Evolutionary conservation across 306 rosid genomes (phyloP), one percentile per base, ranked within the genome.

Genomic region (Oemleria cerasiformis): DNA sequence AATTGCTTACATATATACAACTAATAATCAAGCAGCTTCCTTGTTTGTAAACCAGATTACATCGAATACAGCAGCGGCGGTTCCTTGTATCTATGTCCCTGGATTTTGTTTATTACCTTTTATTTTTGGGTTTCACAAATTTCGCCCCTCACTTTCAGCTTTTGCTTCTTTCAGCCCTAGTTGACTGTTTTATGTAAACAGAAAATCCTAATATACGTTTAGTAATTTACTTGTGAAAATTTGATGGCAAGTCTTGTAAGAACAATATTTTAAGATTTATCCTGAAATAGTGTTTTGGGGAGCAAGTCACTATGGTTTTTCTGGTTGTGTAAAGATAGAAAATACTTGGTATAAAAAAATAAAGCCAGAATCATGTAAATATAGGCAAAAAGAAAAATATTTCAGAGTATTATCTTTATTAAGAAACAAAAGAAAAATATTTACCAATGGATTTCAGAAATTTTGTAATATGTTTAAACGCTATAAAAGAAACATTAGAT

Each of bases 61-160:
- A 40, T 40, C 17, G 13, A 20, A 30, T 50, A 55, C 65, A 64
- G 73, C 45, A 58, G 47, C 25, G 13, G 45, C 34, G 41, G 45
- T 54, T 13, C 15, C 34, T 54, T 54, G 44, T 63, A 44, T 63
- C 49, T 39, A 36, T 59, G 66, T 63, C 80, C 75, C 53, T 15
- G 34, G 75, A 43, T 70, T 77, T 53, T 44, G 71, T 13, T 40
- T 10, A 3, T 13, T 14, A 14, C 30, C 30, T 3, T 20, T 5
- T 5, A 11, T 8, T 45, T 23, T 2, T 0, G 16, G 47, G 19
- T 51, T 50, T 42, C n/a, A 9, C 4, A 3, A 39, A 5, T 10
- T 40, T 67, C 5, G 0, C 61, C 17, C 23, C 12, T 34, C 49
- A 55, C 4, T 40, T 55, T 68, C 13, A 12, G 0, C 12, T 11